Conservation (phyloP, 192 early-diverging fungal genomes). For the Backusella tuberculispora region DNA sequence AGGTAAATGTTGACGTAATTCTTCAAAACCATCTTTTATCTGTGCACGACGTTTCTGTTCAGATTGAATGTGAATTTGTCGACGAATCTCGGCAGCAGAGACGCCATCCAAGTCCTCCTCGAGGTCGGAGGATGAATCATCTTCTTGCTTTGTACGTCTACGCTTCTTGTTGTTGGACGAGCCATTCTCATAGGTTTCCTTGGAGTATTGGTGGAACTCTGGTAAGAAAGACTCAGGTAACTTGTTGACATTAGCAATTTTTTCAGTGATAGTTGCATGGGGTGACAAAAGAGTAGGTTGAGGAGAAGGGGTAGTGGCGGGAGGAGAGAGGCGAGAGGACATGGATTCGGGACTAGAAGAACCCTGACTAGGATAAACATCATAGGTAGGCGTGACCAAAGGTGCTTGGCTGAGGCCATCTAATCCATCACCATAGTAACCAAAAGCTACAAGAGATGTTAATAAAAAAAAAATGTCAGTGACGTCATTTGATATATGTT, state of each 20-base stretch:
- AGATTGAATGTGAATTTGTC: slow-evolving; percentile 52
- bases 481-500: slow-evolving; percentile 22
- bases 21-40: slow-evolving; percentile 53
- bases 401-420: slow-evolving; percentile 9
- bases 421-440: slow-evolving; percentile 30
- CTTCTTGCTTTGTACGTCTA: slow-evolving; percentile 23
- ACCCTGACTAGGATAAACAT: slow-evolving; percentile 16
- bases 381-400: slow-evolving; percentile 12
- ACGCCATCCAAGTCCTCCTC: slow-evolving; percentile 35
- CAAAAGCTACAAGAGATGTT: background rate
- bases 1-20: slow-evolving; percentile 49
- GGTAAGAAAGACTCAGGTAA: slow-evolving; percentile 42
- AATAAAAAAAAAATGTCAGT: slow-evolving; percentile 1
- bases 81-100: slow-evolving; percentile 43
- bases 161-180: slow-evolving; percentile 33
- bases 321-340: slow-evolving; percentile 32
- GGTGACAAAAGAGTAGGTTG: slow-evolving; percentile 23
- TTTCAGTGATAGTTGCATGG: slow-evolving; percentile 36
- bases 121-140: slow-evolving; percentile 15
- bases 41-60: slow-evolving; percentile 52
- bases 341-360: slow-evolving; percentile 33
- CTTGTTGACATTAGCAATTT: slow-evolving; percentile 42
- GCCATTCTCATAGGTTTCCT: slow-evolving; percentile 44
- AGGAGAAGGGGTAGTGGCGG: slow-evolving; percentile 20
- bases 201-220: slow-evolving; percentile 44